Base-by-base conservation (phyloP, 192 early-diverging fungal genomes). In the Chytriomyces confervae region DNA sequence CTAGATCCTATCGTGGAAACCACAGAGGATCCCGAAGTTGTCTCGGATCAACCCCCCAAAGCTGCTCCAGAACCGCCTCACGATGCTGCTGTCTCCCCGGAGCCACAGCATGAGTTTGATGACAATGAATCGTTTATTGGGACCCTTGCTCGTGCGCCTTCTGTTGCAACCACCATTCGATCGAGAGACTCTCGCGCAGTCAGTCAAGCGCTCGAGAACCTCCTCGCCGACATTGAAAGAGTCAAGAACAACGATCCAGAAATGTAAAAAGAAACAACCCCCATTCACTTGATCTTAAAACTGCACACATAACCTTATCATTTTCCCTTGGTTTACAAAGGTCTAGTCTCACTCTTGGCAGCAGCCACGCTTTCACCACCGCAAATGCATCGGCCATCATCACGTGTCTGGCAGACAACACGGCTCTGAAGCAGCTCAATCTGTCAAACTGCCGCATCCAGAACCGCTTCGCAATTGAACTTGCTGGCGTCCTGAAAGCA, bases 171-270 rank as follows among this genome's bases (percentile, higher is more conserved):
- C 16, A 57, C 53, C 53, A n/a, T n/a, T 20, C 53, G 53, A 13
- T 57, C 53, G 1, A 57, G 20, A 20, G 53, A 57, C 53, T 57
- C 53, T 13, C 53, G 53, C 5, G 53, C 53, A 5, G 53, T 57
- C 53, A 57, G 53, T 20, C 20, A n/a, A 20, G 53, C 53, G 16
- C 53, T 57, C 13, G 53, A 57, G 20, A 57, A 57, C 20, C 20
- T 57, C 0, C 13, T 57, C 20, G 20, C 53, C 3, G 53, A 57
- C 20, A 57, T 57, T 20, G 53, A 57, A 20, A 2, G 53, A 13
- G 20, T 57, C 53, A 57, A 57, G 53, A 57, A 57, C 53, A 57
- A 57, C 53, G 53, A 57, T 20, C 53, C 53, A 13, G 53, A 57
- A 57, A 57, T 57, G 53, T 57, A 20, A 57, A 20, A 57, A n/a